Evolutionary conservation across 169 alveolate genomes (phyloP), one percentile per base, ranked within the genome.

Genomic region (Sarcocystis neurona): DNA sequence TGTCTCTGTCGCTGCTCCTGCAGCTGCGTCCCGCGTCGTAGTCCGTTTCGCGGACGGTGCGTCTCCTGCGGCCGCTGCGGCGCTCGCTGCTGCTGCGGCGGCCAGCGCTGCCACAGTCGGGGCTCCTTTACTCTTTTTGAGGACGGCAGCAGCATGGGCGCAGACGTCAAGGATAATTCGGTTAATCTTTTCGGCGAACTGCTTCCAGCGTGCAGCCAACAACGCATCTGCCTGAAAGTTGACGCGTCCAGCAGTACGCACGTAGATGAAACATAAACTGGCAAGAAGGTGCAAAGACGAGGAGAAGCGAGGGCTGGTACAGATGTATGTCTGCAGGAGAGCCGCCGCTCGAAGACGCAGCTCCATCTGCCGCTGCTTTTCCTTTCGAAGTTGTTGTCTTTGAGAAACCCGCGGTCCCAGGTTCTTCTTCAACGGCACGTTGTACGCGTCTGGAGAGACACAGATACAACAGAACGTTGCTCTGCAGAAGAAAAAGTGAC

Each of bases 281-380:
- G 58, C 6, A 20, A 72, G 56, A 12, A 72, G 27, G 82, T 48
- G 12, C 34, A 72, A 43, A n/a, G 82, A 15, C 18, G 20, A 34
- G 30, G 82, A 72, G 18, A 56, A 72, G 10, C 82, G 53, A 47
- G 82, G 82, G 41, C 32, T 15, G 43, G 23, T 39, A 5, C 41
- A 47, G 56, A 72, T 23, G 82, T 37, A 72, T 2, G 41, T 53
- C 23, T 72, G 82, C 58, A 72, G 56, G 18, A 72, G 41, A 3
- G 34, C 82, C 82, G 41, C 58, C 6, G 82, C 56, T 1, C 82
- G 82, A 27, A 72, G 34, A 27, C 82, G 82, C 82, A 72, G 46
- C 82, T 72, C 58, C 30, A 72, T 48, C 27, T 72, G 82, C 10
- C 82, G 30, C 34, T 23, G 37, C 6, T 39, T 48, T 39, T 15